Percentiles rank a stretch among this genome's conserved stretches.
These are phyloP conservation scores for Ophiobolus disseminans DNA, from an alignment of 2,329 filamentous ascomycete genomes.

Conservation along the genomic window DNA sequence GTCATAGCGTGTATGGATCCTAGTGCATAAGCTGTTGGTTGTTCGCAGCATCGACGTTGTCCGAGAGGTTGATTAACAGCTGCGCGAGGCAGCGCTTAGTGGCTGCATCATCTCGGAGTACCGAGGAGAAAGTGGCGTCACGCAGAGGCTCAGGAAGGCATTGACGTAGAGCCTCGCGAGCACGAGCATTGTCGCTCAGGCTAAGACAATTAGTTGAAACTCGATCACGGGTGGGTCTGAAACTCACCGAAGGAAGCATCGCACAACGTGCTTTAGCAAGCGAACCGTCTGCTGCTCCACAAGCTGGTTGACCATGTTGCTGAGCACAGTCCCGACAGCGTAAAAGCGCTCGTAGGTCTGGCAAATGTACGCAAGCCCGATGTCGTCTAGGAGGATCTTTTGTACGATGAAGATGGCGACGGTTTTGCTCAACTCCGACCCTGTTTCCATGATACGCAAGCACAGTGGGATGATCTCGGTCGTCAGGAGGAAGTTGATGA, in stretches of 20 bases:
- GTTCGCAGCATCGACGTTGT: constrained; percentile 68
- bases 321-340: constrained; percentile 93
- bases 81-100: constrained; percentile 98
- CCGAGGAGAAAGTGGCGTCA: constrained; percentile 95
- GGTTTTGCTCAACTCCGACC: constrained; percentile 97
- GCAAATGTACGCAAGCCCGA: constrained; percentile 96
- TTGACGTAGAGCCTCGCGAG: constrained; percentile 91
- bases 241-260: constrained; percentile 89
- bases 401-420: constrained; percentile 99
- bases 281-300: constrained; percentile 97
- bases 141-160: constrained; percentile 98
- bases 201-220: constrained; percentile 56
- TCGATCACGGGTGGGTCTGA: neutral
- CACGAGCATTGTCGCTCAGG: constrained; percentile 93
- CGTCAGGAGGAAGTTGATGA: constrained; percentile 98
- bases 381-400: constrained; percentile 96
- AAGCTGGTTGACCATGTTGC: constrained; percentile 97
- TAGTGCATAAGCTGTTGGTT: constrained; percentile 49
- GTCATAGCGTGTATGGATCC: neutral
- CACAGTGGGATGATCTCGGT: constrained; percentile 98
- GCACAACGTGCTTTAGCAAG: constrained; percentile 94
- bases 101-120: constrained; percentile 93
- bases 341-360: constrained; percentile 99
- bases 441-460: constrained; percentile 98
- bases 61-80: constrained; percentile 92